Base-by-base conservation (phyloP, 306 rosid genomes). In the Acacia acuminata region DNA sequence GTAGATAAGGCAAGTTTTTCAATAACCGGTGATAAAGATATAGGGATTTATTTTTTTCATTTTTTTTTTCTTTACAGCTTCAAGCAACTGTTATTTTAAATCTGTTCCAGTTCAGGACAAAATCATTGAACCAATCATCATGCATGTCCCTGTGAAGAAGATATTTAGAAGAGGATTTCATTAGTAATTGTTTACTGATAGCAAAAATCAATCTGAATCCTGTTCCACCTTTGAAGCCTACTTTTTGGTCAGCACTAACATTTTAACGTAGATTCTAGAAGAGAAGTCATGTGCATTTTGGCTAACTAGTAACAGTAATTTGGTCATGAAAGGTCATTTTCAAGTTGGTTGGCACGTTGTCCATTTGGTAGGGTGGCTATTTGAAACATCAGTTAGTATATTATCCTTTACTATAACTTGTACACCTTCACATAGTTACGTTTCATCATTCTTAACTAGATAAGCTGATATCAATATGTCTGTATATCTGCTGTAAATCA, bases 331-430 rank as follows among this genome's bases (percentile, higher is more conserved):
- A 60, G 43, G 56, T 42, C 22, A 48, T 68, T 22, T 73, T 64
- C 68, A 22, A 44, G 53, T 63, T 50, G 44, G 74, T 73, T 81
- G 25, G 24, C 34, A n/a, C 70, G 22, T 76, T 63, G 45, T 42
- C 81, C 36, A 32, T 7, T 6, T 14, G 40, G 73, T 44, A 58
- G 60, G 64, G 56, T 69, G 55, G 11, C 47, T 68, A 55, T 43
- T 82, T 71, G 56, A 38, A 77, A 45, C 45, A 36, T 60, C 44
- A 24, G 47, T 38, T 71, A 80, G 50, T 71, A 22, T 38, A 44
- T 71, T 61, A 47, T 2, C 22, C 53, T 47, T 22, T 17, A 68
- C 19, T 16, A 10, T 5, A 44, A 70, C 42, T 58, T 15, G 42
- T 3, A 64, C 9, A 40, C 17, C 42, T 42, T 19, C 27, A 40